These are phyloP conservation scores for Prunella vulgaris DNA, from an alignment of 257 asterid genomes.

Conservation along the genomic window DNA sequence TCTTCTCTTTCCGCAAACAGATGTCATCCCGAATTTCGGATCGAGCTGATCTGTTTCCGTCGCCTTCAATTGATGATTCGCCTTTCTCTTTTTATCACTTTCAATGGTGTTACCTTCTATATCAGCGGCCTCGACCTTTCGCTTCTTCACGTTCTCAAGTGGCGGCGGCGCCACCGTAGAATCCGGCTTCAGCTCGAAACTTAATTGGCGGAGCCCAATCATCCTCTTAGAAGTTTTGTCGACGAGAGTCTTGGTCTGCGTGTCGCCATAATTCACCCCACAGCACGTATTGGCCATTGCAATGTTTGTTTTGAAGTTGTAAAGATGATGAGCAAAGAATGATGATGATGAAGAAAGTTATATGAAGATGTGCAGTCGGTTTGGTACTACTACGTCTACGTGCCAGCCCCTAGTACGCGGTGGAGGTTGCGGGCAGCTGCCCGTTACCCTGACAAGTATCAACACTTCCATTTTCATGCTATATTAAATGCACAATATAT, in stretches of 20 bases:
- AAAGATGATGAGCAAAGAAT: too few relatives aligned
- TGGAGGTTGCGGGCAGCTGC: slow-evolving; percentile 54
- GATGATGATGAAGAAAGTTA: not conserved
- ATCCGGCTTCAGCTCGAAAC: slow-evolving; percentile 37
- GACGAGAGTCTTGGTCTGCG: slow-evolving; percentile 49
- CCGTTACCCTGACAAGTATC: slow-evolving; percentile 37
- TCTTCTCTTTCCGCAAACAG: slow-evolving; percentile 82
- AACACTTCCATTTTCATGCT: not conserved
- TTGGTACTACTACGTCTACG: not conserved
- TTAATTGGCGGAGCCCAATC: slow-evolving; percentile 50
- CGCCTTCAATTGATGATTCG: not conserved
- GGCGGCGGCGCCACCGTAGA: slow-evolving; percentile 32
- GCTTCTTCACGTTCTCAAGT: slow-evolving; percentile 32
- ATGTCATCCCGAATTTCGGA: slow-evolving; percentile 58
- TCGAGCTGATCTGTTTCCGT: not conserved
- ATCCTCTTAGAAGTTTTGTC: slow-evolving; percentile 48
- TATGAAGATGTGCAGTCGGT: slow-evolving; percentile 14
- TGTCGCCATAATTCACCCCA: slow-evolving; percentile 43
- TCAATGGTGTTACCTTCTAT: not conserved
- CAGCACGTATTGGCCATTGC: slow-evolving; percentile 52
- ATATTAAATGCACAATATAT: not conserved
- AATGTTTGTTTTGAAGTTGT: not conserved
- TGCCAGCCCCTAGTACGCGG: not conserved
- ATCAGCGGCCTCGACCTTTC: slow-evolving; percentile 21
- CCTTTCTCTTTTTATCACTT: not conserved